Evolutionary conservation across 148 eudicot species (phyloP).

Genomic region (Silene latifolia): DNA sequence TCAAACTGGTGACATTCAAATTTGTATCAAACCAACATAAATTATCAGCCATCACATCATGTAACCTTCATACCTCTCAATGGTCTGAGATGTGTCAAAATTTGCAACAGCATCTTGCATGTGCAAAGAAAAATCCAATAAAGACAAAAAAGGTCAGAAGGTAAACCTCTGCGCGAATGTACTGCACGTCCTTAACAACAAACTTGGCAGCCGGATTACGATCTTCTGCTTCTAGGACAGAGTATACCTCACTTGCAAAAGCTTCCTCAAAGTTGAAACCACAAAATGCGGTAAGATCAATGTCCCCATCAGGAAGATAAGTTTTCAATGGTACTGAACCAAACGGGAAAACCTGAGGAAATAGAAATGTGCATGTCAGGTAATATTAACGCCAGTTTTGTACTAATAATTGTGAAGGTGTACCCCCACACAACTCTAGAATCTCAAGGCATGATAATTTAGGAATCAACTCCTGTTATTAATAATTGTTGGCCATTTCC

Average conservation of each 20-base stretch:
- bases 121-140: neutral
- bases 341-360: constrained; percentile 66
- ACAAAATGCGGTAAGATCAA: constrained; percentile 84
- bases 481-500: no score
- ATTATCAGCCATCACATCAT: neutral
- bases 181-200: constrained; percentile 82
- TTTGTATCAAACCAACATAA: neutral
- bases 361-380: constrained; percentile 7
- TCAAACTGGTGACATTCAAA: neutral
- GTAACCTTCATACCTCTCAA: neutral
- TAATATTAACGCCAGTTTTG: neutral
- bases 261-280: constrained; percentile 51
- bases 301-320: constrained; percentile 95
- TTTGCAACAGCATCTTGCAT: constrained; percentile 3
- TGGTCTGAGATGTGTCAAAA: neutral
- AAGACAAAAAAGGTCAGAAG: constrained; percentile 20
- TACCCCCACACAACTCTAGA: neutral
- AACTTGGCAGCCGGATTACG: constrained; percentile 56
- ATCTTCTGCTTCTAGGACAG: constrained; percentile 67
- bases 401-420: neutral
- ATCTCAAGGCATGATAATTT: neutral
- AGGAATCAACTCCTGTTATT: no score
- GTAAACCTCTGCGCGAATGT: constrained; percentile 85
- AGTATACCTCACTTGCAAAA: constrained; percentile 48
- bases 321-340: constrained; percentile 95